Percentiles rank a stretch among this genome's conserved stretches.
Conservation (phyloP, 805 yeast species). For the Candida orba region DNA sequence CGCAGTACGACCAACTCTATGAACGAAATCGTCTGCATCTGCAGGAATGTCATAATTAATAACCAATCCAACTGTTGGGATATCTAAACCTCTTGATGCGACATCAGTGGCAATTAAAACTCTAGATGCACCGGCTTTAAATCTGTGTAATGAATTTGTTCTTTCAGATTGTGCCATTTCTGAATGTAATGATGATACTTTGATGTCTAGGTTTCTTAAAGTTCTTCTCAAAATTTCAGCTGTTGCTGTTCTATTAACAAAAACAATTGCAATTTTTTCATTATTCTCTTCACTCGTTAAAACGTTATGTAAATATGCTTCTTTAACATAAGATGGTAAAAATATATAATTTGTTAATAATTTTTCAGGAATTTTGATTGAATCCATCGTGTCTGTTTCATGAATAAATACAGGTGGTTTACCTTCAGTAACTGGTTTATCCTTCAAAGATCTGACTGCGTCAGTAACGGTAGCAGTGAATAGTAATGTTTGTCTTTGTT, state of each 20-base stretch:
- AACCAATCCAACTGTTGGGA: constrained; percentile 86
- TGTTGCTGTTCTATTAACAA: constrained; percentile 84
- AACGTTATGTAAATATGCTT: constrained; percentile 71
- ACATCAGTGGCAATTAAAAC: constrained; percentile 94
- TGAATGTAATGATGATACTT: constrained; percentile 88
- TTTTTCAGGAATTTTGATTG: constrained; percentile 74
- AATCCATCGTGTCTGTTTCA: constrained; percentile 67
- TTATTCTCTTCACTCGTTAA: constrained; percentile 55
- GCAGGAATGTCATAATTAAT: constrained; percentile 91
- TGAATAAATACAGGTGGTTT: constrained; percentile 55
- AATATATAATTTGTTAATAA: constrained; percentile 60
- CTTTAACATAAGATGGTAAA: constrained; percentile 84
- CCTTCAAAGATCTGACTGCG: constrained; percentile 74
- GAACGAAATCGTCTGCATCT: constrained; percentile 93
- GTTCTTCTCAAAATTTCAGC: constrained; percentile 85
- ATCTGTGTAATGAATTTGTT: constrained; percentile 83
- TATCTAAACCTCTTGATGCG: constrained; percentile 95
- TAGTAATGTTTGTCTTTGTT: constrained; percentile 74
- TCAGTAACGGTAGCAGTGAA: constrained; percentile 97
- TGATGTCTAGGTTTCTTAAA: constrained; percentile 60
- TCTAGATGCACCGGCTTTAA: constrained; percentile 90
- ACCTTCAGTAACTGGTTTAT: constrained; percentile 48
- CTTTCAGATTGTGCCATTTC: constrained; percentile 92
- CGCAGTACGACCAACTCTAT: constrained; percentile 97
- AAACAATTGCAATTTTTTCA: constrained; percentile 70